These are phyloP conservation scores for Halophytophthora polymorphica DNA, from an alignment of 352 stramenopile species.

Conservation along the genomic window DNA sequence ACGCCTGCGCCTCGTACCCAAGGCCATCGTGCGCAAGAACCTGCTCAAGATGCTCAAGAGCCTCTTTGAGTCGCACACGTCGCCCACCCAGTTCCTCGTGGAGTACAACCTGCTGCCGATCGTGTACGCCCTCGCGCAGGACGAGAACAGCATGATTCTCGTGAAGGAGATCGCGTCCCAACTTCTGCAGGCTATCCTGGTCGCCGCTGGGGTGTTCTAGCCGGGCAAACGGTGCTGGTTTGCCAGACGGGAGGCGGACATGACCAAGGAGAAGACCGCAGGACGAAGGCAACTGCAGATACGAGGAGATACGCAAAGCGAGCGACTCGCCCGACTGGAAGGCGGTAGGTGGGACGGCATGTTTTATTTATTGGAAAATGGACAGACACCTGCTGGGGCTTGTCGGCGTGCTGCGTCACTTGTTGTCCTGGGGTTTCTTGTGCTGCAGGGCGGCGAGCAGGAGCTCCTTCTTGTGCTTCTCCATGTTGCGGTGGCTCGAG, in stretches of 20 bases:
- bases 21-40: constrained; percentile 89
- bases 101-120: constrained; percentile 87
- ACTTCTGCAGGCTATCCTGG: constrained; percentile 76
- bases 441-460: constrained; percentile 45
- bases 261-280: background rate
- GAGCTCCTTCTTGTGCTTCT: constrained; percentile 69
- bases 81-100: constrained; percentile 81
- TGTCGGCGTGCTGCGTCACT: constrained; percentile 15
- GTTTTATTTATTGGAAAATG: constrained; percentile 40
- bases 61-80: constrained; percentile 86
- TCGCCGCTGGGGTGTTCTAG: constrained; percentile 62
- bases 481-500: constrained; percentile 61
- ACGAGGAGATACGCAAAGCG: constrained; percentile 4
- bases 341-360: constrained; percentile 11
- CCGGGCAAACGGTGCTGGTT: background rate
- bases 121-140: constrained; percentile 76
- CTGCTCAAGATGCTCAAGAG: constrained; percentile 91
- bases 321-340: constrained; percentile 16
- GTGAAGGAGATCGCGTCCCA: constrained; percentile 88
- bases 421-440: constrained; percentile 18
- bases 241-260: background rate
- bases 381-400: constrained; percentile 14
- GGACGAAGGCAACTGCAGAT: no score
- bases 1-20: constrained; percentile 72
- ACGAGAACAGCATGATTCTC: constrained; percentile 88